A percentile compares a stretch with the other conserved stretches of the same genome.
Evolutionary conservation across 2,329 filamentous ascomycete genomes (phyloP).

Genomic region (Diaporthe sp.): DNA sequence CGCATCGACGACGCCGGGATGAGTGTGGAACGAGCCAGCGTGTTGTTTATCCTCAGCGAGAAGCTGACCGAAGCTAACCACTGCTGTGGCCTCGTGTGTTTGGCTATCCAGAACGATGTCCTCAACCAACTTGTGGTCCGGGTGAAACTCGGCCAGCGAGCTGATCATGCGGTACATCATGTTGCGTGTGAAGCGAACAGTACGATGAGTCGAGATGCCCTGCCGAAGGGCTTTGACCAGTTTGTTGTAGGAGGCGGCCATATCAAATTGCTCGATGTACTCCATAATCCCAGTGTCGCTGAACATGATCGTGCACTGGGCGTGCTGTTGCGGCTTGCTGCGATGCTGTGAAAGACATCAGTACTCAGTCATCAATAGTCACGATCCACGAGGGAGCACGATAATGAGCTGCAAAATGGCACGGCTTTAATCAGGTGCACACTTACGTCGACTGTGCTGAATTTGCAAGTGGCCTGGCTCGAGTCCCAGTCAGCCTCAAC

Average conservation of each 20-base stretch:
- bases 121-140: conserved; percentile 65
- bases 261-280: not conserved
- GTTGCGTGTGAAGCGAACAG: conserved; percentile 77
- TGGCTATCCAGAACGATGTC: conserved; percentile 64
- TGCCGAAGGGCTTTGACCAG: conserved; percentile 65
- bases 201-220: conserved; percentile 71
- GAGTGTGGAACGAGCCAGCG: conserved; percentile 58
- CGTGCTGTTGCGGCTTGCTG: conserved; percentile 72
- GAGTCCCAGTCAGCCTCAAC: conserved; percentile 66
- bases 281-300: not conserved
- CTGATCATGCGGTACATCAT: conserved; percentile 79
- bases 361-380: not conserved
- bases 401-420: too few relatives aligned
- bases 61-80: conserved; percentile 47
- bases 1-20: conserved; percentile 68
- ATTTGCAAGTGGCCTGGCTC: conserved; percentile 70
- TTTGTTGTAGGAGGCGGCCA: conserved; percentile 64
- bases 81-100: conserved; percentile 53
- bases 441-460: conserved; percentile 64
- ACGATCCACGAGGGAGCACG: not conserved
- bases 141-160: conserved; percentile 66
- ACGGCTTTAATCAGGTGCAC: accelerated
- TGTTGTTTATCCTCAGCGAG: conserved; percentile 48
- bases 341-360: not conserved
- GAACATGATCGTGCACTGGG: conserved; percentile 68